Base-by-base conservation (phyloP, 164 flowering plant genomes). In the Akebia trifoliata region DNA sequence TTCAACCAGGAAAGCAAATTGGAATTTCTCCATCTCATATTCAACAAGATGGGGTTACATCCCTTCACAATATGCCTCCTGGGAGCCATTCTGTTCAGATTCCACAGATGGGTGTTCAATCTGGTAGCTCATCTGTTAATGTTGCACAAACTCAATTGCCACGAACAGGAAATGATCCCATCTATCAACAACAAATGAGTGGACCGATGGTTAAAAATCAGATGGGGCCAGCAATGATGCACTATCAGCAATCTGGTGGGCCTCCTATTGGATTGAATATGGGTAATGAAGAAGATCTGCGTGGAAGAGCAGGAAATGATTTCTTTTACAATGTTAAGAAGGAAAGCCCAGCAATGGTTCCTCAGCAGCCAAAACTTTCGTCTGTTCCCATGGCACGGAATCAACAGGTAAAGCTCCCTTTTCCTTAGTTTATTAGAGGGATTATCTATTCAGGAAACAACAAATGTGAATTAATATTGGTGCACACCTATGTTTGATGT, bases 291-390 rank as follows among this genome's bases (percentile, higher is more conserved):
- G 85, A 81, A 59, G 75, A 66, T 46, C 61, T 68, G 8, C 71
- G 25, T 45, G 79, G 80, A 61, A 77, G 82, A 72, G 45, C 63
- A 64, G 81, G 78, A 29, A 76, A 74, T 72, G 90, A 79, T 4
- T 69, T 68, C 57, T 66, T 58, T 54, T 69, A 47, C 43, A 76
- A 62, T 63, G 58, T 68, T 39, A 69, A 66, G 47, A 72, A 70
- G 51, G 92, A 77, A 43, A 77, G 63, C 24, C 78, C 74, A 30
- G 28, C 44, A 21, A 48, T 67, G 68, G 60, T 57, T 63, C 61
- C 74, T 26, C 84, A 72, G 42, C 84, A 76, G 59, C 95, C 85
- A 28, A 78, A 74, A 62, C 81, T 79, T 66, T 74, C 88, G 3
- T 57, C 78, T 8, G 54, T 85, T 39, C 85, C 94, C 6, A 55